Percentiles rank a stretch among this genome's conserved stretches.
phyloP scores from a whole-genome alignment of 1,284 basidiomycete species.

The Takashimella tepidaria region DNA sequence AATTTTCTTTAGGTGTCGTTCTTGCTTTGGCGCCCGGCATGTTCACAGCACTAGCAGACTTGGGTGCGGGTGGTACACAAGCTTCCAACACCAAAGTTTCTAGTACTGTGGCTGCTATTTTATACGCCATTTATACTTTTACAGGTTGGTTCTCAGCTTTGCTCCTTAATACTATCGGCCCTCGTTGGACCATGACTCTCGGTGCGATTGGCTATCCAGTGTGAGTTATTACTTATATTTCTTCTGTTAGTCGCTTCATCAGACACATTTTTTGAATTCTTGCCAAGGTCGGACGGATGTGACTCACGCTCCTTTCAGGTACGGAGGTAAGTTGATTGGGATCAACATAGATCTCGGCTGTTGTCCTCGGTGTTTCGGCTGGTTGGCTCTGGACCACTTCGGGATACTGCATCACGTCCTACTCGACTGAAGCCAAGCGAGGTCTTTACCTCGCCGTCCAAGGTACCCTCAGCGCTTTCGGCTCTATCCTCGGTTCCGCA shows the following conservation, averaged over 20 bases:
- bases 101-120: neutral
- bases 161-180: neutral
- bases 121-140: neutral
- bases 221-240: neutral
- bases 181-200: neutral
- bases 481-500: neutral
- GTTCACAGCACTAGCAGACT: neutral
- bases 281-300: too few species aligned
- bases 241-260: too few species aligned
- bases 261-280: too few species aligned
- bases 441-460: neutral
- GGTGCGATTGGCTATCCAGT: neutral
- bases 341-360: neutral
- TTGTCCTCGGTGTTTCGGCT: neutral
- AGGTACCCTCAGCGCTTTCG: neutral
- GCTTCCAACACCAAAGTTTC: constrained; percentile 4
- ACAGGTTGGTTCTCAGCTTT: neutral
- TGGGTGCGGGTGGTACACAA: constrained; percentile 1
- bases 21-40: constrained; percentile 1
- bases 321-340: too few species aligned
- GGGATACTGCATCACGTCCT: neutral
- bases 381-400: neutral
- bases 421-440: neutral
- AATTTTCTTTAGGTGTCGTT: too few species aligned
- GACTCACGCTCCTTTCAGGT: neutral